A percentile compares a stretch with the other conserved stretches of the same genome.
phyloP scores from a whole-genome alignment of 2,329 filamentous ascomycete species.

The Clarireedia monteithiana region DNA sequence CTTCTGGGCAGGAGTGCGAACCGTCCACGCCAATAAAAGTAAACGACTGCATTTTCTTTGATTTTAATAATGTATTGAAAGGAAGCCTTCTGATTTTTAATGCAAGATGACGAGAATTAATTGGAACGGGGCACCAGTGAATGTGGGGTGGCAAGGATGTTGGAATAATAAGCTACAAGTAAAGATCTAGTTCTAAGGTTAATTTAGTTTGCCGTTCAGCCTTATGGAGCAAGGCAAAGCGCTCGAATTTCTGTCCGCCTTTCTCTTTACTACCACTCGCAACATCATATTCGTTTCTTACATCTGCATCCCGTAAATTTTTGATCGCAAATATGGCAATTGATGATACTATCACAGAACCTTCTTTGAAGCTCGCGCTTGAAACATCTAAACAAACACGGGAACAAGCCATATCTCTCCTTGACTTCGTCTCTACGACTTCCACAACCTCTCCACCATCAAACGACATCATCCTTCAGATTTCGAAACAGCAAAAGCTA shows the following conservation, averaged over 20 bases:
- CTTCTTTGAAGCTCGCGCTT: conserved; percentile 59
- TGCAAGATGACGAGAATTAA: no score
- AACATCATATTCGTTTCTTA: not conserved
- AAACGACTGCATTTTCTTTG: no score
- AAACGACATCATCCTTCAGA: conserved; percentile 45
- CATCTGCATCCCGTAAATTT: no score
- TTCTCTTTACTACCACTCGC: not conserved
- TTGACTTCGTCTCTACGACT: conserved; percentile 53
- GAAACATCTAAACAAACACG: conserved; percentile 66
- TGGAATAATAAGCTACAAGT: no score
- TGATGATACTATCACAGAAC: conserved; percentile 53
- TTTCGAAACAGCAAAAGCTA: conserved; percentile 71
- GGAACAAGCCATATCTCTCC: conserved; percentile 59
- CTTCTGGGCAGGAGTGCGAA: no score
- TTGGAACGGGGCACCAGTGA: no score
- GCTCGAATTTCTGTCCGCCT: not conserved
- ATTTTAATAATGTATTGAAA: no score
- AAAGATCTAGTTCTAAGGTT: no score
- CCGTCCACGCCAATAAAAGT: no score
- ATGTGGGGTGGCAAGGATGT: no score
- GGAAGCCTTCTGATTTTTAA: no score
- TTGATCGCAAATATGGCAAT: conserved; percentile 38
- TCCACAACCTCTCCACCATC: conserved; percentile 36
- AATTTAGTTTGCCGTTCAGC: not conserved
- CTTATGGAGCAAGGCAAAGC: not conserved